These are phyloP conservation scores for Eucalyptus sp. DNA, from an alignment of 345 rosid species.

Conservation along the genomic window DNA sequence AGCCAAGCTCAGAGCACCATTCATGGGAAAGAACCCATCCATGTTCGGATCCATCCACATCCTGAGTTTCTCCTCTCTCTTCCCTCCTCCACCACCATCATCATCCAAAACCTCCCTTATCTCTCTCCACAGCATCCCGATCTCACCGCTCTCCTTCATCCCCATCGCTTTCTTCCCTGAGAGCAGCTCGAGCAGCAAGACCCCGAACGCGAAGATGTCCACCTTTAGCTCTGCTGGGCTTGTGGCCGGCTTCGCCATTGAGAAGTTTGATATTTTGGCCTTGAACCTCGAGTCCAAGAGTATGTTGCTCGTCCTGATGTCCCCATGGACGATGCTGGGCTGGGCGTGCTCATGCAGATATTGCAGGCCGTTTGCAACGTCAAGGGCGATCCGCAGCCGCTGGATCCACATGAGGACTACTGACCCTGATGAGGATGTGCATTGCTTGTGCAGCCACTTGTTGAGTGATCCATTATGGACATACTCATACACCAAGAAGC, in stretches of 20 bases:
- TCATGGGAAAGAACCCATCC: constrained; percentile 33
- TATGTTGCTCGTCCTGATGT: constrained; percentile 39
- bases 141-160: constrained; percentile 32
- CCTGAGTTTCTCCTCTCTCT: constrained; percentile 20
- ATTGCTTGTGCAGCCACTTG: constrained; percentile 30
- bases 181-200: constrained; percentile 46
- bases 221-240: constrained; percentile 21
- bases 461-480: constrained; percentile 47
- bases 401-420: constrained; percentile 31
- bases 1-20: constrained; percentile 37
- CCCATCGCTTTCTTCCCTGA: constrained; percentile 40
- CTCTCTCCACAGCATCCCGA: constrained; percentile 27
- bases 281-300: constrained; percentile 38
- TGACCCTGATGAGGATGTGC: not conserved
- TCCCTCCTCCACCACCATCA: constrained; percentile 2
- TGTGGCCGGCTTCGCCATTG: constrained; percentile 22
- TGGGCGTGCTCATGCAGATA: constrained; percentile 53
- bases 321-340: constrained; percentile 43
- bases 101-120: constrained; percentile 16
- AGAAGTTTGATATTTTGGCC: constrained; percentile 54
- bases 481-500: constrained; percentile 52
- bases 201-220: constrained; percentile 52
- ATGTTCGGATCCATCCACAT: constrained; percentile 47
- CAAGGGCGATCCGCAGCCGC: constrained; percentile 39
- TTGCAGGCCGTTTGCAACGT: constrained; percentile 51